Base-by-base conservation (phyloP, 768 basidiomycete species). In the Collybiopsis luxurians region DNA sequence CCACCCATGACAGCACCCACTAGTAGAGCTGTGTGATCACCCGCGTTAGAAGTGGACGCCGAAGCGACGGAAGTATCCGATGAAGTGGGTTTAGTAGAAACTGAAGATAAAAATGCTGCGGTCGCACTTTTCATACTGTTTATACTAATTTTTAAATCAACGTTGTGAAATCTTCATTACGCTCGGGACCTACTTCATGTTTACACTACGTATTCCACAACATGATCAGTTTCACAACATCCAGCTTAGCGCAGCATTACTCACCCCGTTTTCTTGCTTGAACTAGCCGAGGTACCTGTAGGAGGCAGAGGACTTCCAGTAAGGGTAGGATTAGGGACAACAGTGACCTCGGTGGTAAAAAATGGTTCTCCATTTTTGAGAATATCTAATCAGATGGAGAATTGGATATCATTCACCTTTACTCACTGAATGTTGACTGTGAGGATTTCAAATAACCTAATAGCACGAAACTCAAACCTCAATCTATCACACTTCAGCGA, bases 391-490 rank as follows among this genome's bases (percentile, higher is more conserved):
- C 13, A 45, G 4, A 30, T 34, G 6, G 31, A 13, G 5, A 34
- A 5, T 34, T 5, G 31, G 31, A 34, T 34, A 34, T 6, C 31
- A 5, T 34, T 13, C 13, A 13, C 31, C 13, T 13, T 5, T 28
- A 28, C 53, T 39, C 17, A 55, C 43, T 55, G 42, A 5, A 34
- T 13, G 19, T 51, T 38, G 5, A 51, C 34, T 9, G 49, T 28
- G 7, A 46, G 12, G 13, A 55, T 47, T 31, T 45, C 28, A 26
- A 55, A 55, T 24, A 55, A 34, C 5, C 54, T 55, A n/a, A 23
- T 0, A 15, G 26, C 13, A 21, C 17, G 5, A 27, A 9, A 19
- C 10, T 51, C 28, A 55, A 2, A 23, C 1, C 15, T 5, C 9
- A 15, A 5, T 9, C 4, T 26, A 27, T 36, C 31, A 31, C 6